These are phyloP conservation scores for Aspergillus kassunensis DNA, from an alignment of 495 filamentous ascomycete genomes.

Conservation along the genomic window DNA sequence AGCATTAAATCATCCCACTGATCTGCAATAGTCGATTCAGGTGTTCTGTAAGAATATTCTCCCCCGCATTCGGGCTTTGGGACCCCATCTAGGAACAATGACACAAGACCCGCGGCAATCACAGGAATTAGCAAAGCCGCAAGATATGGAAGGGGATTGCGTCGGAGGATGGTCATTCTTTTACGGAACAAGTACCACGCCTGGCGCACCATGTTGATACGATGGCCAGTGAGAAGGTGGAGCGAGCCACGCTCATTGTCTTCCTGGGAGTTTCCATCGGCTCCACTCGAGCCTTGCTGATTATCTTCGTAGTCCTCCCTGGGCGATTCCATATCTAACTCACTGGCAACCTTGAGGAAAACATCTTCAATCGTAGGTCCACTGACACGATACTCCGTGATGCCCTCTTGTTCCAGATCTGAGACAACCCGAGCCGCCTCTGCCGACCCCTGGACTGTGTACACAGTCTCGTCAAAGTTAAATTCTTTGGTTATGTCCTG, in stretches of 20 bases:
- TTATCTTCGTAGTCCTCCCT: constrained; percentile 28
- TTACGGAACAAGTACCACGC: constrained; percentile 72
- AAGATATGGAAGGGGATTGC: constrained; percentile 69
- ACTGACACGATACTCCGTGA: constrained; percentile 69
- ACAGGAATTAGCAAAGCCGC: constrained; percentile 72
- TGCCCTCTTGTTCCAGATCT: constrained; percentile 55
- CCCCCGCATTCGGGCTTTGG: constrained; percentile 55
- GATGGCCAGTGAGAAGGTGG: constrained; percentile 62
- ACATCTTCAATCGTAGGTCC: constrained; percentile 87
- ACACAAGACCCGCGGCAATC: constrained; percentile 69
- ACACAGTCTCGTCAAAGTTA: constrained; percentile 65
- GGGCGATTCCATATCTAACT: constrained; percentile 30
- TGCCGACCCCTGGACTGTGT: constrained; percentile 58
- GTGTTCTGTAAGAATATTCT: constrained; percentile 30
- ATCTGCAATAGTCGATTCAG: constrained; percentile 33
- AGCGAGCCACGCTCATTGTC: constrained; percentile 27
- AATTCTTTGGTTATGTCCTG: constrained; percentile 52
- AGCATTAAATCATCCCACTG: constrained; percentile 42
- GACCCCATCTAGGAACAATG: constrained; percentile 62
- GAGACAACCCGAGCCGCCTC: constrained; percentile 64
- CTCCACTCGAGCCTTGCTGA: too few species aligned
- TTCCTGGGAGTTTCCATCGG: neutral
- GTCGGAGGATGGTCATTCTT: constrained; percentile 67
- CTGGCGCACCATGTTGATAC: constrained; percentile 61
- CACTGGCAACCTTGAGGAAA: constrained; percentile 77